phyloP scores from a whole-genome alignment of 352 stramenopile genomes.

The Pythium sukuiense region DNA sequence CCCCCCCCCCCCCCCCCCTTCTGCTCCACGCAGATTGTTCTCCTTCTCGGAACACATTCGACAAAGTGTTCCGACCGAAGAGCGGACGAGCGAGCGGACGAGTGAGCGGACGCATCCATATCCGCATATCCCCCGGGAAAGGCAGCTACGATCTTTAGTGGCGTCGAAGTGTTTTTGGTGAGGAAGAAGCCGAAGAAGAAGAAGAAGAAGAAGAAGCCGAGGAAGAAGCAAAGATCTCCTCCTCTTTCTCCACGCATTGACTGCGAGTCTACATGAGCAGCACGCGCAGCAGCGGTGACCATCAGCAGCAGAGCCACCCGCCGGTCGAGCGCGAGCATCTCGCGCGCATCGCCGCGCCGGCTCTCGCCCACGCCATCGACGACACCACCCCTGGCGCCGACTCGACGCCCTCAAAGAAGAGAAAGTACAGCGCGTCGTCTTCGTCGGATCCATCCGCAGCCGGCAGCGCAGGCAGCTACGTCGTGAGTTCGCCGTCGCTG shows the following conservation, averaged over 20 bases:
- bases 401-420: slow-evolving; percentile 59
- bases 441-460: slow-evolving; percentile 1
- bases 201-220: background rate
- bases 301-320: slow-evolving; percentile 3
- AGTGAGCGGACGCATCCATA: background rate
- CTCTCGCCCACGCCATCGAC: background rate
- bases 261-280: slow-evolving; percentile 19
- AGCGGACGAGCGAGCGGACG: background rate
- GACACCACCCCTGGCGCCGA: slow-evolving; percentile 16
- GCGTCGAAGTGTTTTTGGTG: background rate
- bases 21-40: background rate
- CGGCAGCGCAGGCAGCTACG: background rate
- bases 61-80: slow-evolving; percentile 1
- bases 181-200: background rate
- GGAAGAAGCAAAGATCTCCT: background rate
- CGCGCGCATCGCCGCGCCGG: slow-evolving; percentile 3
- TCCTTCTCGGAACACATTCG: background rate
- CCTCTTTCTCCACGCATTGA: background rate
- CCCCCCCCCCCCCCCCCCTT: no score
- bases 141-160: background rate
- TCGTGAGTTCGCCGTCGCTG: slow-evolving; percentile 17
- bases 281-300: slow-evolving; percentile 1
- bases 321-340: slow-evolving; percentile 3
- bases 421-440: slow-evolving; percentile 14
- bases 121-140: background rate